A percentile compares a stretch with the other conserved stretches of the same genome.
phyloP scores from a whole-genome alignment of 306 rosid species.

The Prunus mongolica region DNA sequence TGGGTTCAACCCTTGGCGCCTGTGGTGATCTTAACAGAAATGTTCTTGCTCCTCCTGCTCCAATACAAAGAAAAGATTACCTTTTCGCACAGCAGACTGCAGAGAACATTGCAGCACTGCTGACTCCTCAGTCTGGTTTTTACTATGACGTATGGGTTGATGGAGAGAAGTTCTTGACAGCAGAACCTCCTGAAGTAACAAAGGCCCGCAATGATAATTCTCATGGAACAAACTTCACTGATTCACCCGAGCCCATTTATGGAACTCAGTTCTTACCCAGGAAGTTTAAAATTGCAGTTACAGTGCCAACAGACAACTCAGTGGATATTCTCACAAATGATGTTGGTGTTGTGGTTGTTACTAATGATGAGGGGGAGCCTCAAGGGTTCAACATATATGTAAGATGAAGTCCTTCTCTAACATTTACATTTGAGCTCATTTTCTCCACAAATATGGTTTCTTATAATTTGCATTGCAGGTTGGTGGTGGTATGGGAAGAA shows the following conservation, averaged over 20 bases:
- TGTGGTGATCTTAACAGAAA: conserved; percentile 96
- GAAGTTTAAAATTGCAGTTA: conserved; percentile 95
- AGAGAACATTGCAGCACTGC: conserved; percentile 77
- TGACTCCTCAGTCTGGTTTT: conserved; percentile 96
- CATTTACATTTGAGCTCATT: neutral
- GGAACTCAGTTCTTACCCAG: conserved; percentile 97
- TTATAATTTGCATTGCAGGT: conserved; percentile 55
- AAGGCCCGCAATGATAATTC: conserved; percentile 89
- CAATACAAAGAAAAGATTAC: conserved; percentile 73
- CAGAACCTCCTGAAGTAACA: conserved; percentile 80
- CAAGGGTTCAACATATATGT: conserved; percentile 91
- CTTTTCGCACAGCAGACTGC: conserved; percentile 92
- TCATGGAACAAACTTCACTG: conserved; percentile 82
- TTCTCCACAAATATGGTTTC: conserved; percentile 14
- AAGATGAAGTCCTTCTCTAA: conserved; percentile 30
- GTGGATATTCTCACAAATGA: conserved; percentile 95
- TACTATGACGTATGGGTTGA: conserved; percentile 98
- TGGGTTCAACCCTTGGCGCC: conserved; percentile 97
- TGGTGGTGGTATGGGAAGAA: conserved; percentile 99
- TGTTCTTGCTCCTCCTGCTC: conserved; percentile 99
- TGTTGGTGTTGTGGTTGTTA: conserved; percentile 77
- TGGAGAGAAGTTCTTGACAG: conserved; percentile 75
- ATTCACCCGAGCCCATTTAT: conserved; percentile 93
- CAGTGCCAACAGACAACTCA: conserved; percentile 94
- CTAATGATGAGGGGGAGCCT: conserved; percentile 78